phyloP scores from a whole-genome alignment of 2,329 filamentous ascomycete species.

The Penicillium capsulatum region DNA sequence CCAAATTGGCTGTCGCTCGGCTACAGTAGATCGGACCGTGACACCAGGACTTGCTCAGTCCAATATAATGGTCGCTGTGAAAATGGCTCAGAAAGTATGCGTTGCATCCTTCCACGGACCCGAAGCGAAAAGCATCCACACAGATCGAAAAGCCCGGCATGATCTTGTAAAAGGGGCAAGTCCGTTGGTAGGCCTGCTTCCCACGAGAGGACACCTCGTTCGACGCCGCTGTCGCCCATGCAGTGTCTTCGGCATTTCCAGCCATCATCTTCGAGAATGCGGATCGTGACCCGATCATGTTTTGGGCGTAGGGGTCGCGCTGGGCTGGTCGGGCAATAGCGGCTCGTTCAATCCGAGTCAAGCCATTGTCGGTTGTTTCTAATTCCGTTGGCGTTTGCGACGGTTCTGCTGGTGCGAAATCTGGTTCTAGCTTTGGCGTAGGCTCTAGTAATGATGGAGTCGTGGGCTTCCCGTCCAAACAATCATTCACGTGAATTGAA shows the following conservation, averaged over 20 bases:
- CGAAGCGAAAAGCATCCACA: constrained; percentile 94
- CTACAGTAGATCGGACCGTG: constrained; percentile 98
- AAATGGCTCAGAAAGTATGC: constrained; percentile 98
- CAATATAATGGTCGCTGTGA: constrained; percentile 95
- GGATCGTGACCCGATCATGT: constrained; percentile 49
- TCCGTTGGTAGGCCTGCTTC: constrained; percentile 80
- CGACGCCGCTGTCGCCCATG: constrained; percentile 83
- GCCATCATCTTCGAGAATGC: constrained; percentile 95
- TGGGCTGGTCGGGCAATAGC: constrained; percentile 74
- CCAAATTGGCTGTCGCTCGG: constrained; percentile 82
- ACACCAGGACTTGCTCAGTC: constrained; percentile 78
- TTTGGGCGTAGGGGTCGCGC: constrained; percentile 66
- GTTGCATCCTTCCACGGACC: constrained; percentile 82
- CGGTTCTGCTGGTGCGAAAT: constrained; percentile 1
- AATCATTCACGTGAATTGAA: constrained; percentile 84
- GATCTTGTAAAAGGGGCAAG: constrained; percentile 98
- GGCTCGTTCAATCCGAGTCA: constrained; percentile 62
- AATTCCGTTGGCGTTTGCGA: constrained; percentile 14
- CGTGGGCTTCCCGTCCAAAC: constrained; percentile 75
- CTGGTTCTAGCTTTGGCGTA: background rate
- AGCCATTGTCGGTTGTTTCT: constrained; percentile 9
- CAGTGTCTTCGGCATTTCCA: constrained; percentile 79
- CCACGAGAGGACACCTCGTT: constrained; percentile 73
- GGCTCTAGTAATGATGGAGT: constrained; percentile 1
- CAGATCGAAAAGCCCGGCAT: constrained; percentile 88